phyloP scores from a whole-genome alignment of 1,284 basidiomycete genomes.

The Ustilago curta region DNA sequence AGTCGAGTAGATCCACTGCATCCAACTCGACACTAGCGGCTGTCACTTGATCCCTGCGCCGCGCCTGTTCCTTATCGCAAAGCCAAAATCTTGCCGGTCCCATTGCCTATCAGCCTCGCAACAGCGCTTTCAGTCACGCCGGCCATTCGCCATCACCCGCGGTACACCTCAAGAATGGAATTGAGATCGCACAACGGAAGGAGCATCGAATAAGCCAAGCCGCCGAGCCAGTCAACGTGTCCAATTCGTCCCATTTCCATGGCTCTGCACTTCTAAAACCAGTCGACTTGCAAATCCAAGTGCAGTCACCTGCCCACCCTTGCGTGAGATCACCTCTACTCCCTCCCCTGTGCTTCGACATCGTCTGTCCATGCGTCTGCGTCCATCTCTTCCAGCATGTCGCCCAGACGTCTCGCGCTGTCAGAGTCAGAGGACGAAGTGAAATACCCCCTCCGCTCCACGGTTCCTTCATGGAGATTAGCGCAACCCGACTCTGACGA shows the following conservation, averaged over 20 bases:
- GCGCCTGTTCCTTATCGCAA: not conserved
- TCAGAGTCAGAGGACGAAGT: slow-evolving; percentile 17
- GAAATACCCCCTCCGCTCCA: slow-evolving; percentile 11
- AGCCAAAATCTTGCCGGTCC: not conserved
- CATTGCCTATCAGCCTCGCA: not conserved
- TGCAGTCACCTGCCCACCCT: not conserved
- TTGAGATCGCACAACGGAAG: too few relatives aligned
- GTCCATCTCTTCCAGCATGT: slow-evolving; percentile 13
- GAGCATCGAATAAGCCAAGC: too few relatives aligned
- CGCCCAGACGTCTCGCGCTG: slow-evolving; percentile 19
- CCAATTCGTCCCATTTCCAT: too few relatives aligned
- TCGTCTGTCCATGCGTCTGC: not conserved
- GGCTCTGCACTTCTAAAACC: not conserved
- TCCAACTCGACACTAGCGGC: not conserved
- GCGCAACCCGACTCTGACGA: slow-evolving; percentile 1
- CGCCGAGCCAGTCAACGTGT: not conserved
- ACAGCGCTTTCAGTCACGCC: not conserved
- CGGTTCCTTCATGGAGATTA: not conserved
- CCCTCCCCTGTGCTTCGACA: not conserved
- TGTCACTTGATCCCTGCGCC: not conserved
- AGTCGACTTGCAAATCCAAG: not conserved
- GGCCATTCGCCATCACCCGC: not conserved
- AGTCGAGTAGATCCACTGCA: not conserved
- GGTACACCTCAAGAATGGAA: not conserved
- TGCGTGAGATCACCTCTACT: not conserved